These are phyloP conservation scores for Neofusicoccum parvum DNA, from an alignment of 2,329 filamentous ascomycete species.

Conservation along the genomic window DNA sequence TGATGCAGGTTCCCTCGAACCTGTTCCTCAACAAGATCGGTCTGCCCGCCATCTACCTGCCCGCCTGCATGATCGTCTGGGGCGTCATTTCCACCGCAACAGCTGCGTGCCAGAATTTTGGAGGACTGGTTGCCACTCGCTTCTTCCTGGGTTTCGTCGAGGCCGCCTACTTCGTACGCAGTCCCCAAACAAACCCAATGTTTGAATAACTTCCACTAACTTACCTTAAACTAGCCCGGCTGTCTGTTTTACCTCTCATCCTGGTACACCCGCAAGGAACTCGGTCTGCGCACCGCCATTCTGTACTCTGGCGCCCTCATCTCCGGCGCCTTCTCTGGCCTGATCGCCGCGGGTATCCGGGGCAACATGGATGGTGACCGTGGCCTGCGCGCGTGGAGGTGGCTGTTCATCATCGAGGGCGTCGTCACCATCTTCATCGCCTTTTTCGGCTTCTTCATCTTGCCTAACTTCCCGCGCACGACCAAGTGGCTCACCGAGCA, in stretches of 20 bases:
- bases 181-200: conserved; percentile 33
- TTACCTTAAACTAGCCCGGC: conserved; percentile 46
- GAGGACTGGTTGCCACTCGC: conserved; percentile 49
- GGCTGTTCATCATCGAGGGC: conserved; percentile 28
- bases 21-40: conserved; percentile 47
- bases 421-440: conserved; percentile 55
- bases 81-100: conserved; percentile 44
- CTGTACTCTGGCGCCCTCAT: conserved; percentile 70
- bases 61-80: conserved; percentile 45
- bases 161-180: conserved; percentile 47
- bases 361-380: conserved; percentile 62
- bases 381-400: conserved; percentile 61
- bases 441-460: conserved; percentile 57
- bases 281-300: conserved; percentile 65
- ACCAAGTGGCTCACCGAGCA: conserved; percentile 43
- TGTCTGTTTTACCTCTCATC: conserved; percentile 64
- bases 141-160: conserved; percentile 59
- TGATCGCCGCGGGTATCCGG: conserved; percentile 63
- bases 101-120: conserved; percentile 47
- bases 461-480: conserved; percentile 67
- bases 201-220: conserved; percentile 23
- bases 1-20: conserved; percentile 53
- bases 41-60: conserved; percentile 44
- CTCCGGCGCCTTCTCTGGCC: conserved; percentile 70
- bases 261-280: conserved; percentile 72